phyloP scores from a whole-genome alignment of 2,329 filamentous ascomycete genomes.

The Cryphonectria radicalis region DNA sequence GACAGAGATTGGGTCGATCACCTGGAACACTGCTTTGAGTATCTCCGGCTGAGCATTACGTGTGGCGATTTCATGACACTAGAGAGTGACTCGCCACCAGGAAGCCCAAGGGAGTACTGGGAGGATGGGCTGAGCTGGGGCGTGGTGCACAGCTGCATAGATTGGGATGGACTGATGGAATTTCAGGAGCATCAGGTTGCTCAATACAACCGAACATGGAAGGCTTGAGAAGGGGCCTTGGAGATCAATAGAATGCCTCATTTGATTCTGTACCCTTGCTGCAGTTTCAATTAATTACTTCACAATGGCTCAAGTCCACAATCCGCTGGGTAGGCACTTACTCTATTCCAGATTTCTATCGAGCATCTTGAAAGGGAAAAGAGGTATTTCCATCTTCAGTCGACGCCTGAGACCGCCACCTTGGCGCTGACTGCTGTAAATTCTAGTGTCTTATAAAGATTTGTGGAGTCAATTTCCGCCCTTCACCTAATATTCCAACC shows the following conservation, averaged over 20 bases:
- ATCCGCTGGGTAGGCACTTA: background rate
- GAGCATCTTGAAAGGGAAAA: background rate
- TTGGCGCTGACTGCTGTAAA: background rate
- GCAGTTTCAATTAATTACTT: background rate
- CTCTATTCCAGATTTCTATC: background rate
- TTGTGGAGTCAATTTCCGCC: background rate
- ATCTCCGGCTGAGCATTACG: background rate
- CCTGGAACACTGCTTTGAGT: slow-evolving; percentile 1
- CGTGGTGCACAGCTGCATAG: slow-evolving; percentile 1
- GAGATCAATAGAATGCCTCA: background rate
- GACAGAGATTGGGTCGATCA: background rate
- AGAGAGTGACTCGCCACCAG: background rate
- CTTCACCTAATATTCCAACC: background rate
- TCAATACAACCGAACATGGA: background rate
- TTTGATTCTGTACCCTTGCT: background rate
- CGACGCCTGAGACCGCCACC: background rate
- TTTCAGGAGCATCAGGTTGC: background rate
- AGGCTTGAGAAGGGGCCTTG: background rate
- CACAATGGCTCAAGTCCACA: background rate
- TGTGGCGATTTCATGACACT: background rate
- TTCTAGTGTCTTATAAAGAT: background rate
- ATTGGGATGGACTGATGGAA: background rate
- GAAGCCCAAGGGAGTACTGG: background rate
- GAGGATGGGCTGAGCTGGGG: background rate
- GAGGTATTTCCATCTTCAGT: background rate